These are phyloP conservation scores for Fragaria vesca DNA, from an alignment of 306 rosid genomes.

Conservation along the genomic window DNA sequence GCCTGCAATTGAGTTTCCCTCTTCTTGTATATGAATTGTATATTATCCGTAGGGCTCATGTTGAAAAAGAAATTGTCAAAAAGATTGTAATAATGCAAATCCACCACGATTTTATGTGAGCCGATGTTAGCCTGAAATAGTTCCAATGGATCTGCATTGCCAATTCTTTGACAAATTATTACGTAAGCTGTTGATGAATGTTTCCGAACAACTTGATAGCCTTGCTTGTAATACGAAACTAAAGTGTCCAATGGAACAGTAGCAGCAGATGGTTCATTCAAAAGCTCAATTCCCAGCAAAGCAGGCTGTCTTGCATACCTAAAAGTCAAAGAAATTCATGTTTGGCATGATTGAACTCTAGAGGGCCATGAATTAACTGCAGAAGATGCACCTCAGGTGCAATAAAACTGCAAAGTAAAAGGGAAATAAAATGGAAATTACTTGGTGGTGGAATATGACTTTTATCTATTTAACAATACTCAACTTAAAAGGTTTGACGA, in stretches of 20 bases:
- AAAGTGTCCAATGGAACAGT: slow-evolving; percentile 64
- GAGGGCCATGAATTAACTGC: background rate
- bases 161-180: slow-evolving; percentile 87
- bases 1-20: slow-evolving; percentile 66
- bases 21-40: slow-evolving; percentile 68
- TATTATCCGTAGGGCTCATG: slow-evolving; percentile 64
- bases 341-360: slow-evolving; percentile 10
- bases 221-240: slow-evolving; percentile 71
- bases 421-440: background rate
- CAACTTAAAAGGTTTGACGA: background rate
- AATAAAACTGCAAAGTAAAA: background rate
- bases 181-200: slow-evolving; percentile 71
- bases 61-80: slow-evolving; percentile 68
- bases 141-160: slow-evolving; percentile 83
- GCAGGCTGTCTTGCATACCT: slow-evolving; percentile 75
- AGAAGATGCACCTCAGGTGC: slow-evolving; percentile 5
- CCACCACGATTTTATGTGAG: slow-evolving; percentile 50
- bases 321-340: slow-evolving; percentile 30
- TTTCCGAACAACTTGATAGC: slow-evolving; percentile 74
- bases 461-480: background rate
- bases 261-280: slow-evolving; percentile 79
- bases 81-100: slow-evolving; percentile 72
- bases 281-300: slow-evolving; percentile 83
- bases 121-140: slow-evolving; percentile 69
- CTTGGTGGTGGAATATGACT: background rate